Base-by-base conservation (phyloP, 2,329 filamentous ascomycete species). In the Aspergillus awamori region DNA sequence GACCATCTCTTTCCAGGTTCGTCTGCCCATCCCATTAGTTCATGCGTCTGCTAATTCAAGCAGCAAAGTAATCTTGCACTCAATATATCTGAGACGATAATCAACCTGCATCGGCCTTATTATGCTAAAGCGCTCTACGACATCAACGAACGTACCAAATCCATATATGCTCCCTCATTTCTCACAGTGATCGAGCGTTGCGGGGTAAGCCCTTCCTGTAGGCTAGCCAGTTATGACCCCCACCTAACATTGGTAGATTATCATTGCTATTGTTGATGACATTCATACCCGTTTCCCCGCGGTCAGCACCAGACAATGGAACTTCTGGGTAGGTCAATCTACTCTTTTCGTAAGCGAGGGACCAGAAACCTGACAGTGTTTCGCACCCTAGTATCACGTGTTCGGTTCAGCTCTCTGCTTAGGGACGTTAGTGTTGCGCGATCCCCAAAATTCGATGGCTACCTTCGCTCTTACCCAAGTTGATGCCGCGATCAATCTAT, bases 231-330 rank as follows among this genome's bases (percentile, higher is more conserved):
- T 26, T 15, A 26, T 13, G 6, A 24, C 7, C 43, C 15, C 4
- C 3, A 22, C 10, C 36, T 54, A 26, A 54, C 15, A 26, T 22
- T 5, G 2, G 15, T 41, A 54, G 52, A 54, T 54, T 11, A 54
- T 54, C 36, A 54, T 54, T 15, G 52, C 52, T 15, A 33, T 54
- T n/a, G 52, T 54, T 20, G 52, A 54, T 13, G 52, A 54, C 33
- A 54, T 54, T 26, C 36, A 43, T 17, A 54, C 52, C 24, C 52
- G 52, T 3, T 54, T 54, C 26, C 52, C 52, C 1, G 52, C 52
- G 5, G 52, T 54, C 10, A 54, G 52, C n/a, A 54, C 33, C 36
- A 54, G 52, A n/a, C 52, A 54, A 39, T 54, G 52, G 52, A 54
- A 54, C 26, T 24, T 54, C 36, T 54, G 52, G 52, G 52, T 54